phyloP scores from a whole-genome alignment of 768 basidiomycete species.

The Pleurotus platypus region DNA sequence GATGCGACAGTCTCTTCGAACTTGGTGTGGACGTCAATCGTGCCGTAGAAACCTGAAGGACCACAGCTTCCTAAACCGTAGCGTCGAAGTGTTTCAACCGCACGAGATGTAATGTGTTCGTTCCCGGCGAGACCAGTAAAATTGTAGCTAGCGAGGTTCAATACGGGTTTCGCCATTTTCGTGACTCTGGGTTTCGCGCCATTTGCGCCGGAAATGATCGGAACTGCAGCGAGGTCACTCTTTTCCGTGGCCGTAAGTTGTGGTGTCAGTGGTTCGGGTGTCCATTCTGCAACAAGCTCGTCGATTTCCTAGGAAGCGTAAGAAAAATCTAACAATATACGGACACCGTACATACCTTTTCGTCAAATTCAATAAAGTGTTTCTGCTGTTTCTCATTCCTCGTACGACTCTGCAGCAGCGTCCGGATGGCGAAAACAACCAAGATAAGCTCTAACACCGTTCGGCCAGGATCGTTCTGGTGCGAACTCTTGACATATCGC shows the following conservation, averaged over 20 bases:
- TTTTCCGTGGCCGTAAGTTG: slow-evolving; percentile 58
- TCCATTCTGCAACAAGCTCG: slow-evolving; percentile 95
- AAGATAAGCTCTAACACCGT: slow-evolving; percentile 89
- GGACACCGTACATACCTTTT: slow-evolving; percentile 59
- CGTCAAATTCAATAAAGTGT: slow-evolving; percentile 87
- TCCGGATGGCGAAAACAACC: slow-evolving; percentile 82
- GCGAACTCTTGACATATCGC: slow-evolving; percentile 91
- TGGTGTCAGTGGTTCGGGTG: slow-evolving; percentile 75
- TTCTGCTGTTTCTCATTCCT: slow-evolving; percentile 80
- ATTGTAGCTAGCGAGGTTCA: slow-evolving; percentile 89
- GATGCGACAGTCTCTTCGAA: slow-evolving; percentile 87
- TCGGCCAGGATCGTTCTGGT: slow-evolving; percentile 93
- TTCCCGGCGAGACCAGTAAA: slow-evolving; percentile 89
- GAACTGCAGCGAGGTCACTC: slow-evolving; percentile 68
- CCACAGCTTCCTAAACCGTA: slow-evolving; percentile 96
- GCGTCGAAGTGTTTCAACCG: slow-evolving; percentile 78
- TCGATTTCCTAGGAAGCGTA: slow-evolving; percentile 74
- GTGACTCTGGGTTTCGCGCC: slow-evolving; percentile 81
- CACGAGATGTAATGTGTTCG: slow-evolving; percentile 81
- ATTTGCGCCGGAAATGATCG: slow-evolving; percentile 74
- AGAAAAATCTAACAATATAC: not conserved
- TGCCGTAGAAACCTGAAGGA: slow-evolving; percentile 96
- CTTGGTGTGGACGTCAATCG: slow-evolving; percentile 88
- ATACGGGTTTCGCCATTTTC: slow-evolving; percentile 66
- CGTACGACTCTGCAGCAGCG: slow-evolving; percentile 86